Base-by-base conservation (phyloP, 164 flowering plant species). In the Nymphaea thermarum region DNA sequence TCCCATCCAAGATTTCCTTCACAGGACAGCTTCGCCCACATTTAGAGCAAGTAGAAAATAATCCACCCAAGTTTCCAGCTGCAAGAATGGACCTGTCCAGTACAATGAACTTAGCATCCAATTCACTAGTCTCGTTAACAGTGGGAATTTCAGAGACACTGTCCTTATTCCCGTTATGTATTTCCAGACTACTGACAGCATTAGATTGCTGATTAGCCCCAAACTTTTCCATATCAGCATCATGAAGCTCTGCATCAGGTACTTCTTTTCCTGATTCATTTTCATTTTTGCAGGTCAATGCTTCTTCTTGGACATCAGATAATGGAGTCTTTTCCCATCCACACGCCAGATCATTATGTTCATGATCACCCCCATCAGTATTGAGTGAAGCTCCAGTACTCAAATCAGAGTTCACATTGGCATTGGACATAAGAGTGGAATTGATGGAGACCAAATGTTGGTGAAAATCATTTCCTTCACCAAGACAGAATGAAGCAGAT, bases 361-460 rank as follows among this genome's bases (percentile, higher is more conserved):
- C 80, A 18, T 77, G 89, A 42, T 84, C 89, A 80, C 80, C 83
- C 17, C 82, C 87, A 81, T 86, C 95, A 43, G 81, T 76, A 72
- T 86, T 96, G 75, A 65, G 92, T 66, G 82, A 85, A 72, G 76
- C 72, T 71, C 82, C 78, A 45, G 73, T 80, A 72, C 84, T 89
- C 68, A 59, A 90, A 78, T 86, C 96, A 72, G 96, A 87, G 78
- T 91, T 89, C 61, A 86, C 81, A 81, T 88, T 87, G 71, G 93
- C 89, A 80, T 95, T 86, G 51, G 92, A 87, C 65, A 92, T 85
- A 42, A 85, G 73, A 1, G 96, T 88, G 45, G 96, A 91, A 66
- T 88, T 88, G 73, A 81, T 84, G 47, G 91, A 86, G 62, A 80
- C 66, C 80, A 85, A 57, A 45, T 87, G 65, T 69, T 79, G 87